phyloP scores from a whole-genome alignment of 2,329 filamentous ascomycete species.

The Aspergillus floridensis region DNA sequence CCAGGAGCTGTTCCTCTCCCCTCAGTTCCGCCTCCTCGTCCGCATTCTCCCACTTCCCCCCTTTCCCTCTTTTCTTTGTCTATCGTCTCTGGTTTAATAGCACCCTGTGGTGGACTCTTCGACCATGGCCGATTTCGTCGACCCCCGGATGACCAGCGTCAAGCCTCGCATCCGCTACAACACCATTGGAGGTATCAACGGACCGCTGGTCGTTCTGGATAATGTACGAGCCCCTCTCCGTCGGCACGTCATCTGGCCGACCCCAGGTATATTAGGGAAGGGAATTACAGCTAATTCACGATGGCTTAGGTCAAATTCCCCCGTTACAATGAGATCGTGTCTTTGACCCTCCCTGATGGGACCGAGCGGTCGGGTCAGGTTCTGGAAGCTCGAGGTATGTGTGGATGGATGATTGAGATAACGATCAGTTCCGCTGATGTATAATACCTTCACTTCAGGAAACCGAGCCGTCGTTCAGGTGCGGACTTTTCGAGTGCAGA shows the following conservation, averaged over 20 bases:
- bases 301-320: conserved; percentile 84
- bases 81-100: background rate
- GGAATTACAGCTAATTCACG: conserved; percentile 16
- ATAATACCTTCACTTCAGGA: conserved; percentile 52
- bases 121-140: conserved; percentile 43
- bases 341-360: conserved; percentile 91
- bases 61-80: conserved; percentile 9
- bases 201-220: conserved; percentile 93
- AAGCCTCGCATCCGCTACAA: conserved; percentile 86
- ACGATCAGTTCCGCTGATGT: conserved; percentile 17
- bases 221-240: conserved; percentile 63
- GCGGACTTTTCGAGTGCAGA: conserved; percentile 31
- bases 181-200: conserved; percentile 96
- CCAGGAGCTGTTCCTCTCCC: conserved; percentile 9
- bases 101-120: conserved; percentile 13
- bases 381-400: conserved; percentile 87
- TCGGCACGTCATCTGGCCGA: background rate
- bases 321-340: conserved; percentile 96
- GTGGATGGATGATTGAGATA: background rate
- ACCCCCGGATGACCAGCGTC: conserved; percentile 52
- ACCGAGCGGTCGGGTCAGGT: conserved; percentile 92
- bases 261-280: background rate
- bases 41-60: conserved; percentile 13
- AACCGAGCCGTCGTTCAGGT: conserved; percentile 94
- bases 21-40: conserved; percentile 3